A percentile compares a stretch with the other conserved stretches of the same genome.
Evolutionary conservation across 306 rosid species (phyloP).

Genomic region (Malus asiatica): DNA sequence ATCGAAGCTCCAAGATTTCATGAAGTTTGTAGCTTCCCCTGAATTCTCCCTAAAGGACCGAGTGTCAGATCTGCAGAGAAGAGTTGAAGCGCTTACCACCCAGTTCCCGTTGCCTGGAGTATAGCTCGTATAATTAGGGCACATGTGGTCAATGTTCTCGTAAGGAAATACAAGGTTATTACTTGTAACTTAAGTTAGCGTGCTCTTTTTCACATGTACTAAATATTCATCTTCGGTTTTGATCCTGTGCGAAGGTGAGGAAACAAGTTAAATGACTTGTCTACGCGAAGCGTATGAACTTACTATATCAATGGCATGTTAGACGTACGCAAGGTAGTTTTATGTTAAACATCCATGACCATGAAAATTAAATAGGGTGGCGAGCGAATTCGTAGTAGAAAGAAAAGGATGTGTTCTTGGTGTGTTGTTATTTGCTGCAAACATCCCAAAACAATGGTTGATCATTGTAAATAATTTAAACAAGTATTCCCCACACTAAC

Average conservation of each 20-base stretch:
- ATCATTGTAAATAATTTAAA: no score
- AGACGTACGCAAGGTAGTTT: no score
- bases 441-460: no score
- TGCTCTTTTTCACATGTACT: neutral
- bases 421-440: no score
- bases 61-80: conserved; percentile 48
- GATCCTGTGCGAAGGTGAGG: neutral
- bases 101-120: conserved; percentile 81
- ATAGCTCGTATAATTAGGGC: conserved; percentile 10
- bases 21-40: conserved; percentile 52
- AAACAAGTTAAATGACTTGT: no score
- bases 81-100: conserved; percentile 78
- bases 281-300: no score
- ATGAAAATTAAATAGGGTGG: no score
- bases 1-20: conserved; percentile 76
- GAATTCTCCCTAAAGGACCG: conserved; percentile 49
- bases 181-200: neutral
- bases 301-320: no score
- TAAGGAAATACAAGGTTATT: neutral
- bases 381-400: no score
- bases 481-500: no score
- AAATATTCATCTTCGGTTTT: neutral
- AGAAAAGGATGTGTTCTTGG: no score
- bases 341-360: no score
- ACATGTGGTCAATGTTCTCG: neutral